These are phyloP conservation scores for Penicillium sp. DNA, from an alignment of 2,329 filamentous ascomycete species.

Conservation along the genomic window DNA sequence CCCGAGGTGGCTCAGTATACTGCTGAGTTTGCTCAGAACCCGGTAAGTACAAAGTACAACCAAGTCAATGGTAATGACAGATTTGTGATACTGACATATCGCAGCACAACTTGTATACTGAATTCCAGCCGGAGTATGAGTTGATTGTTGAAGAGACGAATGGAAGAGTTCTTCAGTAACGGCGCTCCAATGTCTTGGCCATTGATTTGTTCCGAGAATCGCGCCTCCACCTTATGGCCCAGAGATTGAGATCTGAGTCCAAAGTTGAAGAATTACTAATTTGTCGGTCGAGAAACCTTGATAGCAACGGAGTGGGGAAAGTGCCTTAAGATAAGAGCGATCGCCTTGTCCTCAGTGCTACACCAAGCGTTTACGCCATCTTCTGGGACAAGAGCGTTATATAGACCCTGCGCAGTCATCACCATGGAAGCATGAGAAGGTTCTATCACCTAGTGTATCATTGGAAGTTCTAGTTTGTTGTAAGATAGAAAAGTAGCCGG, in stretches of 20 bases:
- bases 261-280: neutral
- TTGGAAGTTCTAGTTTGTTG: neutral
- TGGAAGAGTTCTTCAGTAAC: conserved; percentile 29
- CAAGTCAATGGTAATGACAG: neutral
- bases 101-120: conserved; percentile 39
- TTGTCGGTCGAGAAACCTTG: neutral
- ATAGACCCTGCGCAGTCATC: neutral
- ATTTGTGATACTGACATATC: conserved; percentile 7
- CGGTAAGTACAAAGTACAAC: conserved; percentile 22
- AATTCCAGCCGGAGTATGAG: conserved; percentile 40
- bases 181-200: neutral
- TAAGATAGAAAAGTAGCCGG: too few species aligned
- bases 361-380: neutral
- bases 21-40: conserved; percentile 34
- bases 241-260: neutral
- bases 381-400: neutral
- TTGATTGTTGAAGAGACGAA: conserved; percentile 38
- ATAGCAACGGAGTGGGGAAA: neutral
- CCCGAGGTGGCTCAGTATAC: conserved; percentile 35
- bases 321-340: neutral
- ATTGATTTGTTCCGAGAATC: neutral
- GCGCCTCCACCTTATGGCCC: neutral
- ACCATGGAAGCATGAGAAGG: too few species aligned
- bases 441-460: too few species aligned
- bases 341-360: neutral